Evolutionary conservation across 78 protist genomes (phyloP), one percentile per base, ranked within the genome.

Genomic region (Dictyostelium firmibasis): DNA sequence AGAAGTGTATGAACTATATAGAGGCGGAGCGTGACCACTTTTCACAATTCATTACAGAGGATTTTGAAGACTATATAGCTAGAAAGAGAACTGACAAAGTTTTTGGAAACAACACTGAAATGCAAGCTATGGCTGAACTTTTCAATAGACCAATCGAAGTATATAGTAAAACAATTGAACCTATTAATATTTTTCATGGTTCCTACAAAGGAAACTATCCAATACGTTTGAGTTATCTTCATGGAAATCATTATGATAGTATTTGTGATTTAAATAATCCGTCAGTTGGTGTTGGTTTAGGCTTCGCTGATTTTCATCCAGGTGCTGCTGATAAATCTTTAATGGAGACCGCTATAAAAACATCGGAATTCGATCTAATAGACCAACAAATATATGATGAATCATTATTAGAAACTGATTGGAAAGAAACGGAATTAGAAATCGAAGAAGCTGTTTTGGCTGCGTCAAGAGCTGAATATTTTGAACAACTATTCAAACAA

Each of bases 121-220:
- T 97, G 88, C 98, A 97, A 74, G 98, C 98, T 1, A 27, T 96
- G 84, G 83, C 96, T 0, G 98, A 96, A 60, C 38, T 95, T 36
- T 96, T 91, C 67, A 94, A 94, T 50, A 53, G 98, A 31, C 98
- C 98, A 2, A 47, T 96, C 2, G 96, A 94, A 44, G 94, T 96
- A 4, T 95, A 91, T 36, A 62, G 72, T 18, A 83, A 82, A 70
- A 53, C 83, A 31, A 11, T 95, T 4, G 97, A 96, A 31, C 96
- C 96, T 25, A 77, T 96, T 6, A 96, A 96, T 43, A 74, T 92
- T 23, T 96, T 96, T 50, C 96, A 96, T 16, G 91, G 91, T 0
- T 41, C 50, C 2, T 76, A 84, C 47, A n/a, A 25, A 38, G 85
- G 91, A 3, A 91, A 92, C 43, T 41, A 83, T 7, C 97, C 97